Evolutionary conservation across 345 rosid species (phyloP), one percentile per base, ranked within the genome.

Genomic region (Syzygium aqueum): DNA sequence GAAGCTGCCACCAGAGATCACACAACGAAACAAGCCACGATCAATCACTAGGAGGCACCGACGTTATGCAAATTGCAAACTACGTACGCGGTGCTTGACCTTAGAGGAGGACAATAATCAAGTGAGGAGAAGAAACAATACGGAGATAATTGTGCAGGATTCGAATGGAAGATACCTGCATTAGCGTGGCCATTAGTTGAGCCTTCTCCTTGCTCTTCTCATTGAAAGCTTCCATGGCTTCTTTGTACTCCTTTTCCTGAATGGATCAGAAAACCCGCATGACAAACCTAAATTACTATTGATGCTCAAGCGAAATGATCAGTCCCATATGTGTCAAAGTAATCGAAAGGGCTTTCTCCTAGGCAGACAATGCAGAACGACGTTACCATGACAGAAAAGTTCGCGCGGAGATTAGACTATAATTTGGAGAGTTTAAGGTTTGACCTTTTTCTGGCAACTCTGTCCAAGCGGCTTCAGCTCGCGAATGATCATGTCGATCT

Each of bases 211-310:
- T 94, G 90, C 87, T 95, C 94, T 94, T 97, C 89, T 94, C 97
- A 59, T 94, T 96, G 91, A 96, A 95, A 85, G 95, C 94, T 88
- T 95, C 96, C 85, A 92, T 51, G 67, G 93, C 93, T 53, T 93
- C 96, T 86, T 87, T 91, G 85, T 94, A 94, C 90, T 96, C 98
- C 91, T 93, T 96, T 90, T 96, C 98, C 99, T 96, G 93, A 27
- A 9, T 19, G 49, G 49, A 37, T 9, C 80, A 73, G 80, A 37
- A 73, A 37, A 73, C 27, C 80, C 80, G 37, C 27, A 22, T 19
- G 49, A 73, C 49, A 2, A 73, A 73, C 80, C 11, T 49, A 37
- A 73, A 40, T 37, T 37, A 73, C 27, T 8, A 73, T 11, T 7
- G 4, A 73, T 73, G 80, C 27, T 17, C 80, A 5, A 7, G 8